A percentile compares a stretch with the other conserved stretches of the same genome.
Evolutionary conservation across 139 green algal species (phyloP).

Genomic region (Chlamydomonas urium): DNA sequence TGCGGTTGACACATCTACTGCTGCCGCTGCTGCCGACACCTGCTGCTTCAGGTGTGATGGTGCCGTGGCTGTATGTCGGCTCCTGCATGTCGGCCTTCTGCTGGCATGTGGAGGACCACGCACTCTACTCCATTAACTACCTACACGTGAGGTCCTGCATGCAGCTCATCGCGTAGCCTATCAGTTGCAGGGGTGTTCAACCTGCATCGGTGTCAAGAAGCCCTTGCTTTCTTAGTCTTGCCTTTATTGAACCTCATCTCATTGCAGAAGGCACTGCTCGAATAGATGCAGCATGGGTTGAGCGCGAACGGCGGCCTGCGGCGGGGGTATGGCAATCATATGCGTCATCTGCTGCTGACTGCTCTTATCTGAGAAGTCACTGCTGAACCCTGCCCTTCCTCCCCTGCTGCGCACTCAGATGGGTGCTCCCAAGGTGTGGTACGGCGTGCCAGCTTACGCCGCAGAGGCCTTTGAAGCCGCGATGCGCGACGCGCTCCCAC

Average conservation of each 20-base stretch:
- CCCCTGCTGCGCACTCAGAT: no score
- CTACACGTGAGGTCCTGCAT: constrained; percentile 69
- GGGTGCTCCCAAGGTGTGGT: constrained; percentile 31
- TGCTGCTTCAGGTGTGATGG: constrained; percentile 68
- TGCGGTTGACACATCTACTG: no score
- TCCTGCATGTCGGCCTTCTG: constrained; percentile 73
- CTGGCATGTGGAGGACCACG: constrained; percentile 89
- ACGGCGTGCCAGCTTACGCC: constrained; percentile 67
- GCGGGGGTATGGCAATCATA: no score
- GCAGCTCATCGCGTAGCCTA: no score
- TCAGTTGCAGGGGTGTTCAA: constrained; percentile 44
- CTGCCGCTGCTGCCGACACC: no score
- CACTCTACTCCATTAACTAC: constrained; percentile 93
- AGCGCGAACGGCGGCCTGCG: no score
- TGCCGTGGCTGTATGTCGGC: constrained; percentile 82
- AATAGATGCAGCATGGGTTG: no score
- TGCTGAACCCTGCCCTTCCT: no score
- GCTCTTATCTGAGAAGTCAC: no score
- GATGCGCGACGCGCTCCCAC: constrained; percentile 65
- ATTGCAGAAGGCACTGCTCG: no score
- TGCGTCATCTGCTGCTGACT: no score
- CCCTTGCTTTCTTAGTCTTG: neutral
- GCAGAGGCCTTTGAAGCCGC: constrained; percentile 63
- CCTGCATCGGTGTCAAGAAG: neutral
- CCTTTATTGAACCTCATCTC: neutral